A percentile compares a stretch with the other conserved stretches of the same genome.
Evolutionary conservation across 495 filamentous ascomycete species (phyloP).

Genomic region (Daldinia caldariorum): DNA sequence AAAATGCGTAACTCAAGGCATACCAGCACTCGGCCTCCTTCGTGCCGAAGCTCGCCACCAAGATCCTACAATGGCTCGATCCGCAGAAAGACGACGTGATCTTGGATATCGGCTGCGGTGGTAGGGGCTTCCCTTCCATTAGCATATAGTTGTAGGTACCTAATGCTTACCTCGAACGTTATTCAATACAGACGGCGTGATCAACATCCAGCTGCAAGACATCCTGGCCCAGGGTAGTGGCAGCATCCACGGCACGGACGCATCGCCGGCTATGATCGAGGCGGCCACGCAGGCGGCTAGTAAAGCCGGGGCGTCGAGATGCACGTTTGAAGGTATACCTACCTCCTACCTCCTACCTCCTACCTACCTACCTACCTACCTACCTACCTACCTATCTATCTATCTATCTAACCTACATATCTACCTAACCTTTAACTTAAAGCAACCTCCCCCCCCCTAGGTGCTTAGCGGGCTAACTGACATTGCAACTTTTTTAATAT

Average conservation of each 20-base stretch:
- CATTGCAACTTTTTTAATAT: background rate
- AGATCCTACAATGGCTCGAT: conserved; percentile 71
- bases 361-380: no score
- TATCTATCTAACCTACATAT: no score
- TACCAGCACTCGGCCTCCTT: conserved; percentile 76
- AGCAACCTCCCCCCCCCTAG: background rate
- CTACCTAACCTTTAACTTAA: background rate
- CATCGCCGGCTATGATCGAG: conserved; percentile 71
- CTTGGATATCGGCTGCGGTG: conserved; percentile 80
- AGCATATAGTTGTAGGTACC: background rate
- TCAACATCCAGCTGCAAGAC: conserved; percentile 65
- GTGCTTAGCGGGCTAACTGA: background rate
- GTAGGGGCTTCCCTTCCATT: conserved; percentile 32
- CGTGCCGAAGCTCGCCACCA: conserved; percentile 73
- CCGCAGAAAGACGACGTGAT: conserved; percentile 68
- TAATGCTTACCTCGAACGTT: background rate
- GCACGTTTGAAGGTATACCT: conserved; percentile 61
- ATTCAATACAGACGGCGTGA: conserved; percentile 62
- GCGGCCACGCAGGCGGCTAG: conserved; percentile 55
- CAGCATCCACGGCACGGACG: conserved; percentile 70
- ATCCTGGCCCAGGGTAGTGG: conserved; percentile 52
- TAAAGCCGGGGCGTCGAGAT: conserved; percentile 43
- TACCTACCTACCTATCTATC: no score
- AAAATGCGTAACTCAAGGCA: conserved; percentile 51
- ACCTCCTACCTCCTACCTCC: no score